phyloP scores from a whole-genome alignment of 2,329 filamentous ascomycete species.

The Fusarium duplospermum region DNA sequence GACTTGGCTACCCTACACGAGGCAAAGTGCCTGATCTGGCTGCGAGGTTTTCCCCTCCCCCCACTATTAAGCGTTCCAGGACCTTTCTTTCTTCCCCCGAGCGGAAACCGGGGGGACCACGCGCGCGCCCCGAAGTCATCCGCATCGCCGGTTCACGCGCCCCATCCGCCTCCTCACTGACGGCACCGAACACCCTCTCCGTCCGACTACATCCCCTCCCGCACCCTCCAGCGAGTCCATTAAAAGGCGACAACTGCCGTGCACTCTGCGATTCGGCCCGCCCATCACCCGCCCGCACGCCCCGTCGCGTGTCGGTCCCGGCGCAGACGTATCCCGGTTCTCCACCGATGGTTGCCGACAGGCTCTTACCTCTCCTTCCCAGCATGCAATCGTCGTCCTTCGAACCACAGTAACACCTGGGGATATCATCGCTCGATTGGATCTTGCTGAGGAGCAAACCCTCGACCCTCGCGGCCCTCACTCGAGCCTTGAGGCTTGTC shows the following conservation, averaged over 20 bases:
- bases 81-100: constrained; percentile 24
- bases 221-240: constrained; percentile 8
- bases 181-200: constrained; percentile 25
- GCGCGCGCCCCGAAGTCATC: constrained; percentile 47
- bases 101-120: constrained; percentile 38
- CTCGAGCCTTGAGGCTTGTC: constrained; percentile 2
- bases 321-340: constrained; percentile 35
- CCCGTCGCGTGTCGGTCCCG: constrained; percentile 33
- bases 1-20: constrained; percentile 6
- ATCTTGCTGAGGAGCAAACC: neutral
- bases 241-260: constrained; percentile 28
- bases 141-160: constrained; percentile 47
- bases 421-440: constrained; percentile 21
- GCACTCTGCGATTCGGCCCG: constrained; percentile 16
- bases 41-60: constrained; percentile 13
- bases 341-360: constrained; percentile 44
- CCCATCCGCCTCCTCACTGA: constrained; percentile 34
- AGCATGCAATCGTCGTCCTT: constrained; percentile 36
- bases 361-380: constrained; percentile 28
- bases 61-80: constrained; percentile 34
- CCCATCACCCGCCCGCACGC: constrained; percentile 26
- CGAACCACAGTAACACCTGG: constrained; percentile 22
- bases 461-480: neutral
- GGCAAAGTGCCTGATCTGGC: constrained; percentile 2
- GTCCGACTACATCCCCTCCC: constrained; percentile 16